Evolutionary conservation across 2,329 filamentous ascomycete genomes (phyloP).

Genomic region (Exophiala phaeomuriformis): DNA sequence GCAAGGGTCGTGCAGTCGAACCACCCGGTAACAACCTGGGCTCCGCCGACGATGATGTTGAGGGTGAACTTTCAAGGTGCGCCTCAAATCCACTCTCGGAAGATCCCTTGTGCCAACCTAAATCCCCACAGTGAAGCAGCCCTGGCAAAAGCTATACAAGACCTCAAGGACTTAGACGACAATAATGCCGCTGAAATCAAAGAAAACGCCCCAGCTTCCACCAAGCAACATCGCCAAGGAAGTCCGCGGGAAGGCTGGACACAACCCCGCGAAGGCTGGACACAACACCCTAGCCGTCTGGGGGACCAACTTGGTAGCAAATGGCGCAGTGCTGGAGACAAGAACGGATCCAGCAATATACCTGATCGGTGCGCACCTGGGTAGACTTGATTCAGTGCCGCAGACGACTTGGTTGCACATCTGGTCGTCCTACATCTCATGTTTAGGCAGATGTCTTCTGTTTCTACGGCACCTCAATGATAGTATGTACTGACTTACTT

Average conservation of each 20-base stretch:
- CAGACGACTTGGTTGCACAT: not conserved
- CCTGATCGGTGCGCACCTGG: slow-evolving; percentile 13
- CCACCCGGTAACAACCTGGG: not conserved
- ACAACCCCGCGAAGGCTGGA: slow-evolving; percentile 7
- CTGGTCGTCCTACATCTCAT: not conserved
- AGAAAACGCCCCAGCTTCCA: not conserved
- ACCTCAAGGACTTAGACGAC: not conserved
- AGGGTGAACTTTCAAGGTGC: not conserved
- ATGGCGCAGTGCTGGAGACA: not conserved
- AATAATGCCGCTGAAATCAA: not conserved
- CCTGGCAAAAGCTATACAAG: not conserved
- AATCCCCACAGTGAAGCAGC: not conserved
- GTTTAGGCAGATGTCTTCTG: not conserved
- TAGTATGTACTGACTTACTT: slow-evolving; percentile 4
- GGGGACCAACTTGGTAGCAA: not conserved
- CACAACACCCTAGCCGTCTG: slow-evolving; percentile 6
- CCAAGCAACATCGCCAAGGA: not conserved
- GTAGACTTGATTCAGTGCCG: not conserved
- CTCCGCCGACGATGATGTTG: not conserved
- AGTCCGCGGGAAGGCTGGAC: not conserved
- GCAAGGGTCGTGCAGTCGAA: not conserved
- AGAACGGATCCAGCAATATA: slow-evolving; percentile 7
- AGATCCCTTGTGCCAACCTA: not conserved
- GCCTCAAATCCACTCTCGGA: not conserved
- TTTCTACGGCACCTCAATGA: not conserved